Percentiles rank a stretch among this genome's conserved stretches.
These are phyloP conservation scores for Mrakia frigida DNA, from an alignment of 768 basidiomycete genomes.

Conservation along the genomic window DNA sequence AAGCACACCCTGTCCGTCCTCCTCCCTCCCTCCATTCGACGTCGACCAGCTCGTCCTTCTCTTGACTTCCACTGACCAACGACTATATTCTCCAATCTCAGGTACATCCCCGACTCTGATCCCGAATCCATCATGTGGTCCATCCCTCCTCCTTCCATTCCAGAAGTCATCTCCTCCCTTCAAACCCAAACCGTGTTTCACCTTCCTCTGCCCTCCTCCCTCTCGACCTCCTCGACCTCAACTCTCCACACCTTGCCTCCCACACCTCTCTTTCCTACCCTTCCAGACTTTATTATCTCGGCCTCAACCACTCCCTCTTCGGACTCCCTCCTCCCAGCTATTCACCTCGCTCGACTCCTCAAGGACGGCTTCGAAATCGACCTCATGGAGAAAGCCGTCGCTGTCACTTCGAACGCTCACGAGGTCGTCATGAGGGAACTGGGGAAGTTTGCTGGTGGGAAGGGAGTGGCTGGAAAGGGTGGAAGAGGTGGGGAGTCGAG, in stretches of 20 bases:
- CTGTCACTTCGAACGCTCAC: slow-evolving; percentile 82
- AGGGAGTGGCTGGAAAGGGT: slow-evolving; percentile 49
- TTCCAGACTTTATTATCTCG: slow-evolving; percentile 47
- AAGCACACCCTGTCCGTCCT: slow-evolving; percentile 52
- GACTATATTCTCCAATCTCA: not conserved
- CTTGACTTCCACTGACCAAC: not conserved
- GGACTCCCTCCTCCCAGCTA: slow-evolving; percentile 65
- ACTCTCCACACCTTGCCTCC: slow-evolving; percentile 38
- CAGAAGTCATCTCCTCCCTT: slow-evolving; percentile 49
- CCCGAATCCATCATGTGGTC: slow-evolving; percentile 81
- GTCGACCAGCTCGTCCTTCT: too few species aligned
- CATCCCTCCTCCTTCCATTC: slow-evolving; percentile 67
- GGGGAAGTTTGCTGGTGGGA: slow-evolving; percentile 49
- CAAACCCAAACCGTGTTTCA: slow-evolving; percentile 50
- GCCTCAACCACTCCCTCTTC: slow-evolving; percentile 55
- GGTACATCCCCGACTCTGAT: slow-evolving; percentile 67
- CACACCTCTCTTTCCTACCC: slow-evolving; percentile 38
- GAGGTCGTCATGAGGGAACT: slow-evolving; percentile 88
- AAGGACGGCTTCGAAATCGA: slow-evolving; percentile 72
- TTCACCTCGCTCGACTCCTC: slow-evolving; percentile 73
- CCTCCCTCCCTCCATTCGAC: not conserved
- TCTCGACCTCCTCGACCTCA: slow-evolving; percentile 5
- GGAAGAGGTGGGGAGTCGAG: slow-evolving; percentile 41
- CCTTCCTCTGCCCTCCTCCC: slow-evolving; percentile 45
- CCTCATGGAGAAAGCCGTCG: slow-evolving; percentile 70